Conservation (phyloP, 345 rosid species). For the Aquilaria sinensis region DNA sequence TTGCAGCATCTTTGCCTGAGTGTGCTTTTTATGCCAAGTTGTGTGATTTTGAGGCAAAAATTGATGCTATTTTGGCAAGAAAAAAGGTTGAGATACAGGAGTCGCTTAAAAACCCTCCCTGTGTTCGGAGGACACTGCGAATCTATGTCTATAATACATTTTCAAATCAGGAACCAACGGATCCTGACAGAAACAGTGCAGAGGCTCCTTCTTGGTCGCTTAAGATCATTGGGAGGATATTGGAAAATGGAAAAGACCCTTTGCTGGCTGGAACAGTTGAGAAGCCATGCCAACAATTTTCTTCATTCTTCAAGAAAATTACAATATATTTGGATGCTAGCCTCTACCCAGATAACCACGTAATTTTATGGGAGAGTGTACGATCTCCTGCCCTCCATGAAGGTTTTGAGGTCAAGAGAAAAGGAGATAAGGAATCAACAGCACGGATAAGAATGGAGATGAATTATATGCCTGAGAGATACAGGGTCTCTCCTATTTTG, state of each 20-base stretch:
- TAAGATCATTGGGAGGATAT: conserved; percentile 49
- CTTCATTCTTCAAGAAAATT: conserved; percentile 48
- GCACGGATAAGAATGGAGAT: conserved; percentile 50
- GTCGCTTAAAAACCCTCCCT: conserved; percentile 37
- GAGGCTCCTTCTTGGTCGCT: conserved; percentile 50
- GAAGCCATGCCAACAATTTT: conserved; percentile 39
- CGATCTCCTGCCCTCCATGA: conserved; percentile 48
- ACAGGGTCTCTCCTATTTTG: conserved; percentile 42
- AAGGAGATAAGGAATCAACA: conserved; percentile 53
- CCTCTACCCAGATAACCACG: conserved; percentile 50
- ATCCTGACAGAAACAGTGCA: conserved; percentile 22
- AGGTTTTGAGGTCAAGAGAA: conserved; percentile 61
- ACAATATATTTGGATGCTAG: conserved; percentile 52
- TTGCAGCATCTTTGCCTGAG: conserved; percentile 42
- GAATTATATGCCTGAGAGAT: conserved; percentile 49
- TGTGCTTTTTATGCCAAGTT: conserved; percentile 43
- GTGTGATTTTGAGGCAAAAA: conserved; percentile 49
- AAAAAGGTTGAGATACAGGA: conserved; percentile 45
- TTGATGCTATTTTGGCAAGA: conserved; percentile 43
- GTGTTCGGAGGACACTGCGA: conserved; percentile 39
- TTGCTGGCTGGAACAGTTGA: conserved; percentile 30
- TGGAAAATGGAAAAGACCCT: conserved; percentile 58
- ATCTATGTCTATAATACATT: conserved; percentile 47
- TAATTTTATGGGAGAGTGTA: conserved; percentile 51
- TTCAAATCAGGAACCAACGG: conserved; percentile 29